These are phyloP conservation scores for Pyrus hybrid DNA, from an alignment of 331 rosid genomes.

Conservation along the genomic window DNA sequence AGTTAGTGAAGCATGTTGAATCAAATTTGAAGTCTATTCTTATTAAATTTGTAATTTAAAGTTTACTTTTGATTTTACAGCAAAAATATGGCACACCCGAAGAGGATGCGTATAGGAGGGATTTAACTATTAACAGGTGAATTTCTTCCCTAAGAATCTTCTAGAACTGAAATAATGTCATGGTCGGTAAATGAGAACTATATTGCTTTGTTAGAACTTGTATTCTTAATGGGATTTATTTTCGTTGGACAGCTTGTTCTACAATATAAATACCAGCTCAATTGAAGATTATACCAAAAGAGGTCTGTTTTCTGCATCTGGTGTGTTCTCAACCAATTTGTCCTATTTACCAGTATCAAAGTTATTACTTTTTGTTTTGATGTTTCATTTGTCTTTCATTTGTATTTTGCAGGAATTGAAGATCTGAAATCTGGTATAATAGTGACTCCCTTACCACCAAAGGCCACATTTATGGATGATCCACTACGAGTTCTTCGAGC, in stretches of 20 bases:
- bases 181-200: not conserved
- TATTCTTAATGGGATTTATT: not conserved
- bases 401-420: conserved; percentile 43
- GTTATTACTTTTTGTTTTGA: not conserved
- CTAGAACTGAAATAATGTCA: not conserved
- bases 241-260: conserved; percentile 63
- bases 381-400: not conserved
- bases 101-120: conserved; percentile 96
- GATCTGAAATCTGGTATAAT: conserved; percentile 78
- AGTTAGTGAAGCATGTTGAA: not conserved
- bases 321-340: not conserved
- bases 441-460: conserved; percentile 87
- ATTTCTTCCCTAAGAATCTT: conserved; percentile 1
- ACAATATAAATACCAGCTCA: conserved; percentile 63
- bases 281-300: conserved; percentile 83
- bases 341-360: not conserved
- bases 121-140: conserved; percentile 89
- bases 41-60: not conserved
- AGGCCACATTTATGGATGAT: conserved; percentile 87
- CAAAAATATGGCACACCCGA: conserved; percentile 81
- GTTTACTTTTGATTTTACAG: conserved; percentile 31
- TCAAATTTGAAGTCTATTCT: not conserved
- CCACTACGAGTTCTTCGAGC: conserved; percentile 94
- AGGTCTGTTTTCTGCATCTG: conserved; percentile 41
- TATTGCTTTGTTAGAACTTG: not conserved